A percentile compares a stretch with the other conserved stretches of the same genome.
Conservation (phyloP, 495 filamentous ascomycete species). For the Lepraria neglecta region DNA sequence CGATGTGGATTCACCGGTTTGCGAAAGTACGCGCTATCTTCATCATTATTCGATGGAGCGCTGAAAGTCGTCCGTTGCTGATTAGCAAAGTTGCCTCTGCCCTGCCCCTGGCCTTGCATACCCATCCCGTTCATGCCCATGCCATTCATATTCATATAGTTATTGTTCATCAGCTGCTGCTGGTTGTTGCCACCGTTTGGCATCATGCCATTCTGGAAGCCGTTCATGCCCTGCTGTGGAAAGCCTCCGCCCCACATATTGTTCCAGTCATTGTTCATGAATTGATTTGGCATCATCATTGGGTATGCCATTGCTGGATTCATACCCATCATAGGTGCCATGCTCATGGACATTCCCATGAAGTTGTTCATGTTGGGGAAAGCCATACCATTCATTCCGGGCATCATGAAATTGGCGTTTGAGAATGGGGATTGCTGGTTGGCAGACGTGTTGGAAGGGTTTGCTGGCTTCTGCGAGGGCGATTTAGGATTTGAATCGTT, state of each 20-base stretch:
- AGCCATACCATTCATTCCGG: conserved; percentile 33
- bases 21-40: conserved; percentile 90
- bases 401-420: conserved; percentile 16
- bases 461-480: conserved; percentile 19
- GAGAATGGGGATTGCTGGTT: conserved; percentile 12
- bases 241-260: conserved; percentile 18
- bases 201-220: conserved; percentile 15
- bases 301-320: conserved; percentile 48
- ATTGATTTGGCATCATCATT: conserved; percentile 39
- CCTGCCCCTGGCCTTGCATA: conserved; percentile 24
- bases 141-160: conserved; percentile 49
- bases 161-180: conserved; percentile 33
- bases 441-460: conserved; percentile 1
- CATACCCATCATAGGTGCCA: conserved; percentile 34
- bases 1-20: conserved; percentile 94
- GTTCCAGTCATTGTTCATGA: conserved; percentile 24
- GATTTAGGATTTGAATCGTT: conserved; percentile 29
- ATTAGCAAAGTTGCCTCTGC: conserved; percentile 53
- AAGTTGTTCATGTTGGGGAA: conserved; percentile 41
- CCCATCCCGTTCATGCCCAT: conserved; percentile 24
- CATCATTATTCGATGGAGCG: conserved; percentile 59
- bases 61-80: conserved; percentile 65
- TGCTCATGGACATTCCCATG: conserved; percentile 36
- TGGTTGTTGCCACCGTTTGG: conserved; percentile 16
- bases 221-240: conserved; percentile 20